These are phyloP conservation scores for Penicillium argentinense DNA, from an alignment of 495 filamentous ascomycete genomes.

Conservation along the genomic window DNA sequence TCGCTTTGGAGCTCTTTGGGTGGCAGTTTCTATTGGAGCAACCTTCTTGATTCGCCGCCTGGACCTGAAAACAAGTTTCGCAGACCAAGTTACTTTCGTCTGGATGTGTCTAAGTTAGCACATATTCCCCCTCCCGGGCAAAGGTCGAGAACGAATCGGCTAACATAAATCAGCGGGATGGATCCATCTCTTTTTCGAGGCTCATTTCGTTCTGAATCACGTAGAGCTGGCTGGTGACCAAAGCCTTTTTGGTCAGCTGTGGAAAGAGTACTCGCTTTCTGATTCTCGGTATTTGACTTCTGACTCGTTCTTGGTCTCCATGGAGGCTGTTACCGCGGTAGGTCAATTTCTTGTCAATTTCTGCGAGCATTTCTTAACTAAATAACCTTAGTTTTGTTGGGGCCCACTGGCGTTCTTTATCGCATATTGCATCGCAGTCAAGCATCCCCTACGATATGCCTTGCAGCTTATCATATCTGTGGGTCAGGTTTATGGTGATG, in stretches of 20 bases:
- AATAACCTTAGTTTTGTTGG: not conserved
- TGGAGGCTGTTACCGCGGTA: constrained; percentile 75
- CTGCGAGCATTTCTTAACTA: not conserved
- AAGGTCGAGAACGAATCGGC: not conserved
- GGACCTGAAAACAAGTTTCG: not conserved
- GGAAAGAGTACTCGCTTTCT: constrained; percentile 80
- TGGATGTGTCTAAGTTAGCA: constrained; percentile 1
- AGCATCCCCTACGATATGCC: constrained; percentile 60
- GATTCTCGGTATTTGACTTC: constrained; percentile 74
- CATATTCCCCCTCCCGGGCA: not conserved
- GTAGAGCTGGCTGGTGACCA: constrained; percentile 42
- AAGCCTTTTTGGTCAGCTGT: constrained; percentile 66
- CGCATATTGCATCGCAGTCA: constrained; percentile 57
- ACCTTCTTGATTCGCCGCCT: not conserved
- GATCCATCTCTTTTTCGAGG: constrained; percentile 76
- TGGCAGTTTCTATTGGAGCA: not conserved
- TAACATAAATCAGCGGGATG: constrained; percentile 44
- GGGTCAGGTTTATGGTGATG: constrained; percentile 78
- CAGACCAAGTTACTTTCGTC: not conserved
- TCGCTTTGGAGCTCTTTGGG: not conserved
- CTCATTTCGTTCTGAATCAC: constrained; percentile 65
- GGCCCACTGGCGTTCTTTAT: constrained; percentile 70
- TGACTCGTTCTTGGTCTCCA: constrained; percentile 71
- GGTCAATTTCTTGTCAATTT: not conserved
- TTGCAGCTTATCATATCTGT: constrained; percentile 66